Base-by-base conservation (phyloP, 148 eudicot species). In the Fagopyrum homotropicum region DNA sequence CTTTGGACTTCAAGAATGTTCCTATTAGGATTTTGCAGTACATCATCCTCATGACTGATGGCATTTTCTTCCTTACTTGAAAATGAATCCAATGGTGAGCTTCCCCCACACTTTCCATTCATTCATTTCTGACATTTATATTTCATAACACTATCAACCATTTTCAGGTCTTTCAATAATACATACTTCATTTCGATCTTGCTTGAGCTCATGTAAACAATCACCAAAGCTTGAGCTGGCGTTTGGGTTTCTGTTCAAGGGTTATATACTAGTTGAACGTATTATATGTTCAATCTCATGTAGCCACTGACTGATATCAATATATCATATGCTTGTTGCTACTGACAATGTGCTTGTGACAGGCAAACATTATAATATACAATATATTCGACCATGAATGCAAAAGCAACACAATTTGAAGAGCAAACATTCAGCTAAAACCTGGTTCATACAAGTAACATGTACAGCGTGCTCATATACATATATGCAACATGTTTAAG, bases 31-130 rank as follows among this genome's bases (percentile, higher is more conserved):
- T 88, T 79, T 79, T 87, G 89, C 83, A 85, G 84, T 90, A 90
- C 66, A 88, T 90, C 14, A 79, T 90, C 73, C 88, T 90, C 11
- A 88, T 90, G 88, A 87, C 96, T 75, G 96, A 88, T 80, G 96
- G 85, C 83, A 69, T 88, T 51, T 90, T 90, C 88, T 84, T 81
- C 55, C 87, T 90, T 69, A 92, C 86, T 26, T 86, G 71, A 35
- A 35, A 35, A 35, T 35, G 40, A 75, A 60, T 9, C 3, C 14
- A 9, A 44, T 40, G 26, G 22, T 26, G 14, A 6, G 7, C 46
- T 11, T 51, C 16, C 1, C 16, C 2, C 4, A 4, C 60, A 55
- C 17, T 55, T 55, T 55, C 3, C 8, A n/a, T 57, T 19, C 4
- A 57, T 6, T 57, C 29, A 17, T 57, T 22, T 56, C 60, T 56